Base-by-base conservation (phyloP, 2,329 filamentous ascomycete genomes). In the Neofusicoccum ribis region DNA sequence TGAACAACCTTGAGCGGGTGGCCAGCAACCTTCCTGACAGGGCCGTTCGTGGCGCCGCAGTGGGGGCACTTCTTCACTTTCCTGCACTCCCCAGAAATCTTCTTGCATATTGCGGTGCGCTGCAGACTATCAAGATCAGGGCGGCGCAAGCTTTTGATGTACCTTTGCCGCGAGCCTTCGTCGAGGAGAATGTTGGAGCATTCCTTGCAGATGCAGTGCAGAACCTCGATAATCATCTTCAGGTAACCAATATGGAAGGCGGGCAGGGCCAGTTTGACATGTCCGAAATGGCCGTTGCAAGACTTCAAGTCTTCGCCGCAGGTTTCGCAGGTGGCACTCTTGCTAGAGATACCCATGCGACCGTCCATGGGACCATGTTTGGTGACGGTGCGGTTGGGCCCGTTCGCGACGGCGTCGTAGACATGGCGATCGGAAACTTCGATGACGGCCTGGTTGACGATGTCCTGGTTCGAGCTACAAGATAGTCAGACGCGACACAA, bases 201-300 rank as follows among this genome's bases (percentile, higher is more conserved):
- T 74, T 93, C 89, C 82, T 88, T 99, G 88, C 95, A 99, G 69
- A 99, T 96, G 73, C 95, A 91, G 76, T 98, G 93, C 27, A 99
- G 84, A 64, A 97, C 93, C 50, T 89, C 89, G 74, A 96, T 94
- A 69, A 95, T 92, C 76, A 96, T 93, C 76, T 93, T 95, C 72
- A 99, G 86, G 76, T 97, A 99, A 43, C 95, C 95, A 69, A 98
- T 93, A 75, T 99, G 95, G 74, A 98, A 98, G 49, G 91, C 92
- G 3, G 95, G 95, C 60, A 99, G 83, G 1, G 94, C 92, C 14
- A 99, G 86, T 72, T 91, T 89, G 72, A 99, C 91, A 78, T 97
- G 90, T 52, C 95, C 95, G 74, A 98, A 99, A 78, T 99, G 95
- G 12, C 95, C 95, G 71, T 92, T 95, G 78, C 95, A 99, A 69